Evolutionary conservation across 2,329 filamentous ascomycete genomes (phyloP), one percentile per base, ranked within the genome.

Genomic region (Pleurostoma richardsiae): DNA sequence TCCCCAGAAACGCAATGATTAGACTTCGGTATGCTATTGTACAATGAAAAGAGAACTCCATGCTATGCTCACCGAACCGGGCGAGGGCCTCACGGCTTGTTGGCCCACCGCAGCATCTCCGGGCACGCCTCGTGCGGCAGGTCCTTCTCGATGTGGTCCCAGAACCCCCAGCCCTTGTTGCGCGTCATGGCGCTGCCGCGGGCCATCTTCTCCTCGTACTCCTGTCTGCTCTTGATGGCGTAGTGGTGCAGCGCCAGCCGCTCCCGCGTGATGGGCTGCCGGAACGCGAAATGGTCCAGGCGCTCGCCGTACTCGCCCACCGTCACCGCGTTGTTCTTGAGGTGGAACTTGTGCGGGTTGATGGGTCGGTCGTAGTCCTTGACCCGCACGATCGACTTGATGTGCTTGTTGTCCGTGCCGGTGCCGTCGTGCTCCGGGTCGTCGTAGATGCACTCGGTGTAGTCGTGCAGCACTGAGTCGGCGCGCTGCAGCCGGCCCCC

Each of bases 381-480:
- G 6, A 53, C 57, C 41, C 59, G 61, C 11, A 62, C 59, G 42
- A 65, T 59, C 10, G 56, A 56, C 52, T 64, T 64, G 52, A 63
- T 57, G 44, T 63, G 59, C 19, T 47, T 46, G 39, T 65, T 64
- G 42, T 59, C 55, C 5, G 52, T 53, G 19, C 45, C 44, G 29
- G 39, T 47, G 40, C 52, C 55, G 11, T 45, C 41, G 40, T 56
- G 30, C 29, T 44, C 42, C 1, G 48, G 19, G 29, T 53, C 49
- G 30, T 63, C 59, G 31, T 48, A 54, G 30, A 61, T 54, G 39
- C 61, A 64, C 19, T 54, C 54, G 8, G 59, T 63, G 52, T 60
- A 65, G n/a, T 51, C 46, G 41, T 56, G 53, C 27, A 60, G 54
- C 8, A 52, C 49, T 5, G 49, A 57, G 29, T 49, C 47, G 5